Evolutionary conservation across 2,329 filamentous ascomycete genomes (phyloP).

Genomic region (Zalaria obscura): DNA sequence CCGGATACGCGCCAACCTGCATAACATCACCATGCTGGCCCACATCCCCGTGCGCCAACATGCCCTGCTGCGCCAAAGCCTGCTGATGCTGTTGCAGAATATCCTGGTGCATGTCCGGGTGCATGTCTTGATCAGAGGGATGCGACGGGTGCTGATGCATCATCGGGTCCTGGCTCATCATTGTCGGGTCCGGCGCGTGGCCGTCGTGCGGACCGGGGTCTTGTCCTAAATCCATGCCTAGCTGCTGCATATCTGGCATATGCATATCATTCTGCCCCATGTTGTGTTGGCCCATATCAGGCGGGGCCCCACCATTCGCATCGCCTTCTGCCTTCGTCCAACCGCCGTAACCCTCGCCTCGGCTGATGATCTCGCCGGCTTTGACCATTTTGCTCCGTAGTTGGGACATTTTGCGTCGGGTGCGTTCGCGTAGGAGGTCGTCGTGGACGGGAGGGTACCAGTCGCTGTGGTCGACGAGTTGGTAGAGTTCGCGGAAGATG

Average conservation of each 20-base stretch:
- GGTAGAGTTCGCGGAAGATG: conserved; percentile 20
- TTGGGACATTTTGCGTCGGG: conserved; percentile 22
- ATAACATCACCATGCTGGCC: background rate
- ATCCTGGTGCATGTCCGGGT: background rate
- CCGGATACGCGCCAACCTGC: background rate
- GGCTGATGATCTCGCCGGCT: conserved; percentile 20
- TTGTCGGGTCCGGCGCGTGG: background rate
- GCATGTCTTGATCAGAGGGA: background rate
- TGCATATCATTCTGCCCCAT: conserved; percentile 2
- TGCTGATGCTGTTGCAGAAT: conserved; percentile 4
- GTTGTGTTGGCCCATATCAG: background rate
- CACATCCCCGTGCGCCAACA: background rate
- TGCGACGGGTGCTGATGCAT: background rate
- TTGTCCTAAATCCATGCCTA: conserved; percentile 1
- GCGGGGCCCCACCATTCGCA: conserved; percentile 16
- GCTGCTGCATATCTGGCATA: conserved; percentile 2
- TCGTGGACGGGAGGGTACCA: conserved; percentile 20
- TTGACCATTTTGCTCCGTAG: conserved; percentile 23
- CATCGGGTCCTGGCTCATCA: conserved; percentile 4
- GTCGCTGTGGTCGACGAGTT: conserved; percentile 19
- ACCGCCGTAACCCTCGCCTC: conserved; percentile 16
- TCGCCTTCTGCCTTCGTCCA: conserved; percentile 19
- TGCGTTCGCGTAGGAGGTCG: conserved; percentile 21
- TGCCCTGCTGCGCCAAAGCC: background rate
- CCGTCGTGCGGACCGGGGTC: conserved; percentile 1